Conservation (phyloP, 495 filamentous ascomycete genomes). For the Tuber brumale region DNA sequence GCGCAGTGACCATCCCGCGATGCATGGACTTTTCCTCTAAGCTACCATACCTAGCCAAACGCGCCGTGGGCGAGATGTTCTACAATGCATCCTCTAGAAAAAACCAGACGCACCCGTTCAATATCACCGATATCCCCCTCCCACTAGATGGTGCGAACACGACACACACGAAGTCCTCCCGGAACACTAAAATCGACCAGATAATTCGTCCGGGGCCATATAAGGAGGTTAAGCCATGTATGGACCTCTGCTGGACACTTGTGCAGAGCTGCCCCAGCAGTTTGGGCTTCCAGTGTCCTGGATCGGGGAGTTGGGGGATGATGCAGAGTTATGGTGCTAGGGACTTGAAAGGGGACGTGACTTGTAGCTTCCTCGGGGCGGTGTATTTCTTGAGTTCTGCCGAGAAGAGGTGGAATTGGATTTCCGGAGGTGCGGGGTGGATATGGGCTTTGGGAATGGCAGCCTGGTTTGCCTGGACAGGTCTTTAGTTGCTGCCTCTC, state of each 20-base stretch:
- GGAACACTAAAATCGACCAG: slow-evolving; percentile 66
- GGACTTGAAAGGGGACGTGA: slow-evolving; percentile 47
- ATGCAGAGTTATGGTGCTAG: slow-evolving; percentile 60
- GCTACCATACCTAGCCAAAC: slow-evolving; percentile 54
- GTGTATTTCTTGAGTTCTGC: slow-evolving; percentile 48
- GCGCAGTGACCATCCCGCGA: slow-evolving; percentile 81
- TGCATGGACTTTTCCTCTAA: slow-evolving; percentile 71
- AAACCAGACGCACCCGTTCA: slow-evolving; percentile 30
- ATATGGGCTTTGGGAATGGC: slow-evolving; percentile 15
- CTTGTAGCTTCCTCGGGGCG: slow-evolving; percentile 56
- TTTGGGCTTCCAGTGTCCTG: slow-evolving; percentile 72
- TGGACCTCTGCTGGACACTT: slow-evolving; percentile 73
- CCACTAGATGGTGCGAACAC: slow-evolving; percentile 36
- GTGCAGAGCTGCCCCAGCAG: slow-evolving; percentile 76
- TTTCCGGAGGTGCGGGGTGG: slow-evolving; percentile 23
- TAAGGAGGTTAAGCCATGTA: slow-evolving; percentile 83
- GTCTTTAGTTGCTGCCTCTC: slow-evolving; percentile 13
- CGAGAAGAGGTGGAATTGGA: slow-evolving; percentile 14
- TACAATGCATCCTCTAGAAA: slow-evolving; percentile 56
- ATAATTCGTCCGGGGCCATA: slow-evolving; percentile 76
- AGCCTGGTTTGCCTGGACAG: slow-evolving; percentile 21
- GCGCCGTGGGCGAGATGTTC: slow-evolving; percentile 62
- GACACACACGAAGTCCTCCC: slow-evolving; percentile 43
- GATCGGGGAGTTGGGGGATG: slow-evolving; percentile 49
- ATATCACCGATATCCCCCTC: slow-evolving; percentile 31